Evolutionary conservation across 2,329 filamentous ascomycete genomes (phyloP).

Genomic region (Fusarium pseudoanthophilum): DNA sequence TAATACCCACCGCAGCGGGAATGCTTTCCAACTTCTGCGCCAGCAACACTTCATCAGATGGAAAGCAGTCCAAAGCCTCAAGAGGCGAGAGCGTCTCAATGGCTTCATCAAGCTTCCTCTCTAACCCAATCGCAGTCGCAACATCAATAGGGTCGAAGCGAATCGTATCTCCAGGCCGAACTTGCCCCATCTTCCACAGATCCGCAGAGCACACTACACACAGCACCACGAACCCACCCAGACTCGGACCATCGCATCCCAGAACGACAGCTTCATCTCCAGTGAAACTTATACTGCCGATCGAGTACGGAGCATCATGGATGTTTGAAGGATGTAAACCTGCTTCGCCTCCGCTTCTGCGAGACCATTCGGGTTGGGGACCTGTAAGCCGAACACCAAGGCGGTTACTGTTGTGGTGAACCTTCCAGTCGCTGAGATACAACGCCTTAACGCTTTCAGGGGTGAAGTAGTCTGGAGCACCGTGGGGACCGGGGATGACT

Average conservation of each 20-base stretch:
- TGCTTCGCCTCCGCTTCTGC: conserved; percentile 51
- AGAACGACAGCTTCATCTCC: conserved; percentile 55
- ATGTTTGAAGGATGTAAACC: conserved; percentile 57
- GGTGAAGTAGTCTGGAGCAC: conserved; percentile 53
- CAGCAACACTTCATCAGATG: not conserved
- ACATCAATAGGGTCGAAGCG: conserved; percentile 46
- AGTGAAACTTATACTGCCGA: conserved; percentile 56
- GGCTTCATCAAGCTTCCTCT: conserved; percentile 33
- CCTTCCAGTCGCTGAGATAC: conserved; percentile 51
- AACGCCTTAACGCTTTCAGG: conserved; percentile 44
- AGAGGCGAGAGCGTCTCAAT: conserved; percentile 36
- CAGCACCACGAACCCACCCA: conserved; percentile 55
- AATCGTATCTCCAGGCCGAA: conserved; percentile 53
- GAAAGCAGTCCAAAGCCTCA: not conserved
- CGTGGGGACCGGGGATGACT: conserved; percentile 54
- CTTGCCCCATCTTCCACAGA: conserved; percentile 56
- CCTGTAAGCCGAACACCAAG: conserved; percentile 53
- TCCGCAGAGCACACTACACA: conserved; percentile 52
- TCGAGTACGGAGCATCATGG: conserved; percentile 53
- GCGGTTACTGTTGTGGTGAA: conserved; percentile 55
- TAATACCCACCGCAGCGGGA: conserved; percentile 24
- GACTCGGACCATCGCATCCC: conserved; percentile 53
- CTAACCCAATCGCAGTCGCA: conserved; percentile 41
- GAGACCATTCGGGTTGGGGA: conserved; percentile 52
- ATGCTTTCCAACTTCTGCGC: not conserved